A percentile compares a stretch with the other conserved stretches of the same genome.
phyloP scores from a whole-genome alignment of 768 basidiomycete species.

The Rickenella mellea region DNA sequence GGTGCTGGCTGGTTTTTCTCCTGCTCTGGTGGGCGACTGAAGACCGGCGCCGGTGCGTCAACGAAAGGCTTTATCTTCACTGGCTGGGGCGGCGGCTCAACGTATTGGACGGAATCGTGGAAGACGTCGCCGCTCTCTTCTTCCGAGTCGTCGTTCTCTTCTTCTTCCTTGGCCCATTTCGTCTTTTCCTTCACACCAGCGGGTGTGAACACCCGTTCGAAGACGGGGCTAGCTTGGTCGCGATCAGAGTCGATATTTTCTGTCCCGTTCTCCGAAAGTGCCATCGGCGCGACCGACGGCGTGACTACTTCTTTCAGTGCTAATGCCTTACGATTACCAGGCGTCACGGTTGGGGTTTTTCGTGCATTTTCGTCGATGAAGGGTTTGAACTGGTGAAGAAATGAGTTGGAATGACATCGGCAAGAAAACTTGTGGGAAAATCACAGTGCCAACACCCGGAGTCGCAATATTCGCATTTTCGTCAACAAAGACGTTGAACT shows the following conservation, averaged over 20 bases:
- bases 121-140: no score
- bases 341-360: background rate
- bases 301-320: conserved; percentile 6
- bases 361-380: conserved; percentile 28
- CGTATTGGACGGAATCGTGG: no score
- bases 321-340: conserved; percentile 1
- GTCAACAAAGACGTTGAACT: no score
- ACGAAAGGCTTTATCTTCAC: background rate
- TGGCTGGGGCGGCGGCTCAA: no score
- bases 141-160: background rate
- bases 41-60: no score
- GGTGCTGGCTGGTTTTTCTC: no score
- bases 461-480: no score
- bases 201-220: background rate
- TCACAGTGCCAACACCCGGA: no score
- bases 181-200: background rate
- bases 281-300: conserved; percentile 5
- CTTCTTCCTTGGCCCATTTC: background rate
- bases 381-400: conserved; percentile 49
- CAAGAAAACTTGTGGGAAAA: no score
- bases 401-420: background rate
- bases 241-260: background rate
- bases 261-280: background rate
- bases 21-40: no score
- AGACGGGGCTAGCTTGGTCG: background rate